Percentiles rank a stretch among this genome's conserved stretches.
These are phyloP conservation scores for Alternaria angustiovoidea DNA, from an alignment of 2,329 filamentous ascomycete species.

Conservation along the genomic window DNA sequence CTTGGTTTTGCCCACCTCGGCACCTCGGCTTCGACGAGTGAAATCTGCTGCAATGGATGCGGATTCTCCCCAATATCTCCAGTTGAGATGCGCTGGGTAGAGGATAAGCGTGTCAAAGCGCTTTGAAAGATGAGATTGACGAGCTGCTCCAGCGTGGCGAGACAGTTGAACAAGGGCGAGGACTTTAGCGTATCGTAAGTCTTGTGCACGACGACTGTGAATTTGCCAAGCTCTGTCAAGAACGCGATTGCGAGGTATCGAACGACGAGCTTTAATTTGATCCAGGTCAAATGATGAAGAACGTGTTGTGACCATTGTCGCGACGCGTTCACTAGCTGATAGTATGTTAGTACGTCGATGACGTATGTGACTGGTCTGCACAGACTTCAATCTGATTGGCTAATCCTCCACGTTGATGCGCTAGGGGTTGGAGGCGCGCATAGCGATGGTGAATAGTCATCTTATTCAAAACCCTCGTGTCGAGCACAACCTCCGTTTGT, in stretches of 20 bases:
- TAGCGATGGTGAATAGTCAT: too few relatives aligned
- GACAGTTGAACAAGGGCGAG: not conserved
- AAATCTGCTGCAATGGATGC: not conserved
- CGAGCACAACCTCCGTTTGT: too few relatives aligned
- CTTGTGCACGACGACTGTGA: not conserved
- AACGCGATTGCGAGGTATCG: not conserved
- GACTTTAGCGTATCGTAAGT: not conserved
- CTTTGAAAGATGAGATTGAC: not conserved
- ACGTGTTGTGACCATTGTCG: not conserved
- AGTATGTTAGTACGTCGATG: conserved; percentile 5
- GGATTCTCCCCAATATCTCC: not conserved
- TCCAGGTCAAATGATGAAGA: not conserved
- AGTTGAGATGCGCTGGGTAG: not conserved
- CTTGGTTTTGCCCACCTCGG: not conserved
- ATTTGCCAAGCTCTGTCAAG: not conserved
- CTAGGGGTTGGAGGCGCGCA: not conserved
- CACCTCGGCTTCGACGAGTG: not conserved
- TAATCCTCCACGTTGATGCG: not conserved
- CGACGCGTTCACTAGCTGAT: not conserved
- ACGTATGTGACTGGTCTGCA: conserved; percentile 13
- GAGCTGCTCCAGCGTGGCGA: not conserved
- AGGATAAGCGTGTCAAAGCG: not conserved
- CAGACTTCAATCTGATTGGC: not conserved
- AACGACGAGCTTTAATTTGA: not conserved
- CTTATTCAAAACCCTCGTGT: too few relatives aligned